A percentile compares a stretch with the other conserved stretches of the same genome.
Conservation (phyloP, 2,329 filamentous ascomycete genomes). For the Trichoderma atrobrunneum region DNA sequence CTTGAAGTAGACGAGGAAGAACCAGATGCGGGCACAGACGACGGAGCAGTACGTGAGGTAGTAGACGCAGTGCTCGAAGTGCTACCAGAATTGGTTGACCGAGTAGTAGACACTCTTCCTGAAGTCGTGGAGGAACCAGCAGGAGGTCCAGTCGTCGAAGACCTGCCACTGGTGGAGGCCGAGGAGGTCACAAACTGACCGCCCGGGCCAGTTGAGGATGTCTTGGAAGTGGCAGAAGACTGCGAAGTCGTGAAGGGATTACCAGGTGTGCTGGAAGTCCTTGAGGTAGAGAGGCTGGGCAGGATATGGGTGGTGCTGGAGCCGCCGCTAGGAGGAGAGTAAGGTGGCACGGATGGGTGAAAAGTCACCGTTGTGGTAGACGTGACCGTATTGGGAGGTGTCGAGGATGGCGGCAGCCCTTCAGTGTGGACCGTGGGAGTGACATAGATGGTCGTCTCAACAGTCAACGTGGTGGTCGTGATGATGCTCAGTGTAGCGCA, state of each 20-base stretch:
- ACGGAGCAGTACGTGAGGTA: not conserved
- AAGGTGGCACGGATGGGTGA: not conserved
- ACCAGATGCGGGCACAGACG: not conserved
- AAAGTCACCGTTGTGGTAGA: not conserved
- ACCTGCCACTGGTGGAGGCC: not conserved
- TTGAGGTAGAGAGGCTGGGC: not conserved
- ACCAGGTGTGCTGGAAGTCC: not conserved
- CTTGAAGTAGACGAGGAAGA: not conserved
- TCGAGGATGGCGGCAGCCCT: not conserved
- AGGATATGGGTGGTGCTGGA: not conserved
- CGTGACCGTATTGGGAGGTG: not conserved
- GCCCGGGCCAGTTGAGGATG: not conserved
- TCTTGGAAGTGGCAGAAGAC: not conserved
- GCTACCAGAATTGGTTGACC: not conserved
- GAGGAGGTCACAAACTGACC: constrained; percentile 9
- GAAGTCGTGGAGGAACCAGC: not conserved
- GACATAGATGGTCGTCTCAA: constrained; percentile 34
- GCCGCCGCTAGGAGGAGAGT: not conserved
- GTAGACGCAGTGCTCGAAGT: not conserved
- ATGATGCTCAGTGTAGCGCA: not conserved
- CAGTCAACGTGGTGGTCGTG: constrained; percentile 28
- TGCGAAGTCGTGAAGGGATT: not conserved
- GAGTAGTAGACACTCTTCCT: not conserved
- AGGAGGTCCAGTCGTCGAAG: not conserved
- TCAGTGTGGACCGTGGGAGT: constrained; percentile 26